Conservation (phyloP, 163 green algal species). For the Scenedesmus sp. region DNA sequence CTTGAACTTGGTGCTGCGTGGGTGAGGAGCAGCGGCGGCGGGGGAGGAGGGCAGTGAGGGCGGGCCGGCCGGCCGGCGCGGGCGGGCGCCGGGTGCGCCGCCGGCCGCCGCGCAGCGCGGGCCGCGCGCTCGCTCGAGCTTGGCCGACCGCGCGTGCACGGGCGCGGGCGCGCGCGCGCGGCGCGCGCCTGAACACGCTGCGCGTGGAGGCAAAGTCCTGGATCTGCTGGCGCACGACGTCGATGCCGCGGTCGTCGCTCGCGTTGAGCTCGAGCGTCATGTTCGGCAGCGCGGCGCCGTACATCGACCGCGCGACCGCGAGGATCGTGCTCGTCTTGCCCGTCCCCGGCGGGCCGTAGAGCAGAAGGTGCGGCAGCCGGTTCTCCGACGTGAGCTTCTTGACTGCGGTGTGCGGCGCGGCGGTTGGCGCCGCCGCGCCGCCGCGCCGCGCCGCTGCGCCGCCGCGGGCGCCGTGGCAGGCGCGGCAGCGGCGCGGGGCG, state of each 20-base stretch:
- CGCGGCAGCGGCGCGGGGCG: too few species aligned
- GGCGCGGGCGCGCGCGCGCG: too few species aligned
- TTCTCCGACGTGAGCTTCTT: conserved; percentile 90
- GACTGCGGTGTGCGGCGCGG: conserved; percentile 69
- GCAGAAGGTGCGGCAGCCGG: conserved; percentile 95
- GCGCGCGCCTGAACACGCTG: conserved; percentile 81
- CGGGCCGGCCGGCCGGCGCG: too few species aligned
- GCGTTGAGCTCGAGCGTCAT: conserved; percentile 99
- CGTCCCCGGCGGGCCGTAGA: conserved; percentile 99
- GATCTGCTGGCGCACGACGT: conserved; percentile 96
- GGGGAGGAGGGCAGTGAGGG: background rate
- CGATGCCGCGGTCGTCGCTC: conserved; percentile 95
- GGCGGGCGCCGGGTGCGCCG: too few species aligned
- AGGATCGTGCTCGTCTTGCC: conserved; percentile 97
- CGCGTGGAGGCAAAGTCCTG: conserved; percentile 96
- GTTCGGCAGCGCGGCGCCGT: conserved; percentile 79
- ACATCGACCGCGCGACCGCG: conserved; percentile 94
- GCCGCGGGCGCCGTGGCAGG: too few species aligned
- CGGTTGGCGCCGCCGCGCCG: background rate
- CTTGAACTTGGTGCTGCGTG: conserved; percentile 91
- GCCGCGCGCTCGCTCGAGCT: too few species aligned
- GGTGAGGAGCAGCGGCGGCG: background rate
- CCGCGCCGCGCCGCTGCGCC: too few species aligned
- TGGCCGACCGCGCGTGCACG: too few species aligned
- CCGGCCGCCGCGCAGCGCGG: too few species aligned